phyloP scores from a whole-genome alignment of 192 early-diverging fungal species.

The Coemansia sp. region DNA sequence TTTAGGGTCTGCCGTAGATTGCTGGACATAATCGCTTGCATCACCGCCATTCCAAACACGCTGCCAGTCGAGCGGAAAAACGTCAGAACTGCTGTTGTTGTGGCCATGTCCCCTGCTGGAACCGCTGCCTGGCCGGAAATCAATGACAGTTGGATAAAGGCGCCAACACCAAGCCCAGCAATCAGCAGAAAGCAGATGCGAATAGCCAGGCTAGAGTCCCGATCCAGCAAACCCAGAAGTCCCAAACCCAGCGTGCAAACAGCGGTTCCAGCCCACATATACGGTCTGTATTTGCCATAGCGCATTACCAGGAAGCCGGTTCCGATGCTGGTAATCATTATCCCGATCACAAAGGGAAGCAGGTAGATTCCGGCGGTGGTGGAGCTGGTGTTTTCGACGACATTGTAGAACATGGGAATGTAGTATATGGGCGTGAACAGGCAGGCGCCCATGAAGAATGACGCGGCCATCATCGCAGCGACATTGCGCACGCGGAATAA shows the following conservation, averaged over 20 bases:
- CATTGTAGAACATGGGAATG: constrained; percentile 65
- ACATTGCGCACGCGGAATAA: constrained; percentile 63
- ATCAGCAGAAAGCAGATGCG: constrained; percentile 69
- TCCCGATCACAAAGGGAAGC: constrained; percentile 60
- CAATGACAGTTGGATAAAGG: constrained; percentile 71
- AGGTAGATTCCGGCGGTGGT: constrained; percentile 60
- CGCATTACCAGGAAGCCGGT: constrained; percentile 67
- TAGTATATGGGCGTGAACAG: constrained; percentile 67
- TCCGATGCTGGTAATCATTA: constrained; percentile 61
- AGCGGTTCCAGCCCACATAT: constrained; percentile 69
- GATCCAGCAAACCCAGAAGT: constrained; percentile 60
- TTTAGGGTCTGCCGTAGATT: constrained; percentile 19
- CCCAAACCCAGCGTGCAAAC: constrained; percentile 64
- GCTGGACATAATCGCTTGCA: constrained; percentile 59
- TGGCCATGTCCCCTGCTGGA: constrained; percentile 59
- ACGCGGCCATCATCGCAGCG: constrained; percentile 55
- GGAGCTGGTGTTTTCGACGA: constrained; percentile 60
- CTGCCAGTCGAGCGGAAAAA: constrained; percentile 70
- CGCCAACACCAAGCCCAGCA: constrained; percentile 74
- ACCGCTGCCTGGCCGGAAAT: constrained; percentile 72
- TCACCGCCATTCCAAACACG: constrained; percentile 62
- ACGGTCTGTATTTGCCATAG: constrained; percentile 63
- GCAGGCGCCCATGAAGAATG: constrained; percentile 62
- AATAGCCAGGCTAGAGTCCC: constrained; percentile 49
- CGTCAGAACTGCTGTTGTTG: constrained; percentile 64